Percentiles rank a stretch among this genome's conserved stretches.
Conservation (phyloP, 163 green algal genomes). For the Prototheca wickerhamii region DNA sequence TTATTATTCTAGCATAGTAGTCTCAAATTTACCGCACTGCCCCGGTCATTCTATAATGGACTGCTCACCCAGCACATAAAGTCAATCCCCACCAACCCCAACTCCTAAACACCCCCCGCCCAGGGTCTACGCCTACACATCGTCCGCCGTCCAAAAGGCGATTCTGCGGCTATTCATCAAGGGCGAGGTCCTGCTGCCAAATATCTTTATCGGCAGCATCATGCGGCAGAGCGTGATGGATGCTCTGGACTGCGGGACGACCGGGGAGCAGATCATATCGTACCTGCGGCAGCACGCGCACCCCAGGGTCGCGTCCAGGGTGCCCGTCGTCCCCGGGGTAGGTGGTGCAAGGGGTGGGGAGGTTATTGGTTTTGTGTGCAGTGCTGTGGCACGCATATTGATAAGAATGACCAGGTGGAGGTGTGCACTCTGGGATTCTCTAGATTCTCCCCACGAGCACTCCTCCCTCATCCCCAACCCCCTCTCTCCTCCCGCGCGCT, state of each 20-base stretch:
- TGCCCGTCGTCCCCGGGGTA: conserved; percentile 71
- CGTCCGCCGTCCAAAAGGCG: conserved; percentile 54
- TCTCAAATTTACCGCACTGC: too few species aligned
- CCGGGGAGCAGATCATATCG: conserved; percentile 64
- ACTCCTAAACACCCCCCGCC: neutral
- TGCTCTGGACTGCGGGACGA: conserved; percentile 64
- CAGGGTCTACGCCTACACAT: conserved; percentile 89
- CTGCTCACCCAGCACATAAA: too few species aligned
- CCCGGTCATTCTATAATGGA: too few species aligned
- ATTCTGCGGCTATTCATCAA: conserved; percentile 73
- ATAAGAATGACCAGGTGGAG: too few species aligned
- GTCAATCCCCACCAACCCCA: neutral
- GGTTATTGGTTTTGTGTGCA: neutral
- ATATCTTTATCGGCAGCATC: conserved; percentile 85
- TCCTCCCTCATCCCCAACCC: neutral
- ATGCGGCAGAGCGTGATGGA: conserved; percentile 66
- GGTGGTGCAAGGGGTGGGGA: neutral
- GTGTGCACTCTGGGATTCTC: too few species aligned
- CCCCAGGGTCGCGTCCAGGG: conserved; percentile 39
- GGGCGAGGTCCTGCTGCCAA: conserved; percentile 78
- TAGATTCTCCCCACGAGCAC: neutral
- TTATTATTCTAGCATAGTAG: neutral
- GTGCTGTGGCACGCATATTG: neutral
- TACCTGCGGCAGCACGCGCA: conserved; percentile 79
- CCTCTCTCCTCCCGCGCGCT: neutral